phyloP scores from a whole-genome alignment of 140 eudicot species.

The Bidens hawaiensis region DNA sequence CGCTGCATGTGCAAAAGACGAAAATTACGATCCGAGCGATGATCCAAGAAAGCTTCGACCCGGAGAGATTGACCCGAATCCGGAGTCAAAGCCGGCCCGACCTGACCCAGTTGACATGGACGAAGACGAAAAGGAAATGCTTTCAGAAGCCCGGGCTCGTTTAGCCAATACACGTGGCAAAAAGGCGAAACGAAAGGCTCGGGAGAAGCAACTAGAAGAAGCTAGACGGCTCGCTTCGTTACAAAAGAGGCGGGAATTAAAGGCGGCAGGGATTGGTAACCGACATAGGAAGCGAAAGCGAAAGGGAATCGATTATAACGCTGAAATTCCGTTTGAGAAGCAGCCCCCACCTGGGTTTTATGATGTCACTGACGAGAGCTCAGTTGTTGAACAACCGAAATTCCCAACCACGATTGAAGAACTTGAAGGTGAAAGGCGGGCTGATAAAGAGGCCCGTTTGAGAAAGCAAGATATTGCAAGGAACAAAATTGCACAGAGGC shows the following conservation, averaged over 20 bases:
- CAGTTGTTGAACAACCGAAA: slow-evolving; percentile 60
- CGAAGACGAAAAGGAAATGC: slow-evolving; percentile 99
- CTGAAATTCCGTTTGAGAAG: slow-evolving; percentile 95
- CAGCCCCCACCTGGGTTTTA: slow-evolving; percentile 95
- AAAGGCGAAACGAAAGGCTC: slow-evolving; percentile 96
- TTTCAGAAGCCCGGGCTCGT: slow-evolving; percentile 96
- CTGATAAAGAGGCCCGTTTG: slow-evolving; percentile 79
- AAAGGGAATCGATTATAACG: slow-evolving; percentile 89
- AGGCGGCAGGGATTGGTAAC: slow-evolving; percentile 91
- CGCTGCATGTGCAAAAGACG: slow-evolving; percentile 97
- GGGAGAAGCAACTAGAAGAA: slow-evolving; percentile 99
- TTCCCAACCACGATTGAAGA: slow-evolving; percentile 92
- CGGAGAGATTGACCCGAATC: slow-evolving; percentile 96
- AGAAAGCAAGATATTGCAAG: slow-evolving; percentile 89
- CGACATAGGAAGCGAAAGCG: slow-evolving; percentile 82
- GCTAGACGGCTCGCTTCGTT: slow-evolving; percentile 97
- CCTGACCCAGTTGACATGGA: slow-evolving; percentile 99
- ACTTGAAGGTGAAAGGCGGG: slow-evolving; percentile 90
- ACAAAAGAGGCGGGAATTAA: slow-evolving; percentile 92
- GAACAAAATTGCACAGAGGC: slow-evolving; percentile 88
- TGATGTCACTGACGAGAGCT: slow-evolving; percentile 79
- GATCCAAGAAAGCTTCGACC: slow-evolving; percentile 94
- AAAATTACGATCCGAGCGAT: slow-evolving; percentile 86
- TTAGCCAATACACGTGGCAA: slow-evolving; percentile 93
- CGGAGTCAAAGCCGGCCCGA: slow-evolving; percentile 95